phyloP scores from a whole-genome alignment of 2,329 filamentous ascomycete genomes.

The Cercospora citrullina region DNA sequence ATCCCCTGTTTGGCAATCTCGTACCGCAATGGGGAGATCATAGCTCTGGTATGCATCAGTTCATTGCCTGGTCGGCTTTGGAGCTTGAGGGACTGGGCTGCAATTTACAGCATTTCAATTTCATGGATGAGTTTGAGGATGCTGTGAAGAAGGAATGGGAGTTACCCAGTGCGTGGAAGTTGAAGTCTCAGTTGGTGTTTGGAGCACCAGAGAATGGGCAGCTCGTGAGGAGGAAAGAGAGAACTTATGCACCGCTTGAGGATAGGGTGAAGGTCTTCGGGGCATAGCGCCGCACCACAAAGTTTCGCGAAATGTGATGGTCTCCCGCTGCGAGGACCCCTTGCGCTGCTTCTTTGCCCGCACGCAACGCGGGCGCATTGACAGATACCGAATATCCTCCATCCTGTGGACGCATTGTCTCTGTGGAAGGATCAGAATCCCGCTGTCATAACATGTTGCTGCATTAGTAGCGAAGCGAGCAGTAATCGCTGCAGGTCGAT shows the following conservation, averaged over 20 bases:
- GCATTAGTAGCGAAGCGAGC: no score
- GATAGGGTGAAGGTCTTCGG: conserved; percentile 36
- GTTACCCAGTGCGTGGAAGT: conserved; percentile 69
- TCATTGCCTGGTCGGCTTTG: conserved; percentile 34
- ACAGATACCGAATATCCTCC: no score
- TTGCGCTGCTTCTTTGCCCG: no score
- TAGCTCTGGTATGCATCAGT: conserved; percentile 54
- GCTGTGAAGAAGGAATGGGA: conserved; percentile 56
- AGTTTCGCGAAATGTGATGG: no score
- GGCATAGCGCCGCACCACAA: conserved; percentile 1
- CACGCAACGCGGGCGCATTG: no score
- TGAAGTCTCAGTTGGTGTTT: conserved; percentile 81
- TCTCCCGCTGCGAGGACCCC: no score
- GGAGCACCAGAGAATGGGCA: conserved; percentile 31
- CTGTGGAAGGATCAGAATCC: no score
- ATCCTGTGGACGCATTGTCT: no score
- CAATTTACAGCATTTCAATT: conserved; percentile 38
- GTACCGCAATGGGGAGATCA: conserved; percentile 24
- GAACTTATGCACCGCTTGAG: conserved; percentile 36
- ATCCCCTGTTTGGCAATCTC: conserved; percentile 22
- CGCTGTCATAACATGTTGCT: no score
- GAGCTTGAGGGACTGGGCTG: conserved; percentile 36
- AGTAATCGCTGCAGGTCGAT: no score
- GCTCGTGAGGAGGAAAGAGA: conserved; percentile 29
- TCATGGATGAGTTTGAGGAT: conserved; percentile 26